Evolutionary conservation across 192 early-diverging fungal species (phyloP), one percentile per base, ranked within the genome.

Genomic region (Rhizophagus clarus): DNA sequence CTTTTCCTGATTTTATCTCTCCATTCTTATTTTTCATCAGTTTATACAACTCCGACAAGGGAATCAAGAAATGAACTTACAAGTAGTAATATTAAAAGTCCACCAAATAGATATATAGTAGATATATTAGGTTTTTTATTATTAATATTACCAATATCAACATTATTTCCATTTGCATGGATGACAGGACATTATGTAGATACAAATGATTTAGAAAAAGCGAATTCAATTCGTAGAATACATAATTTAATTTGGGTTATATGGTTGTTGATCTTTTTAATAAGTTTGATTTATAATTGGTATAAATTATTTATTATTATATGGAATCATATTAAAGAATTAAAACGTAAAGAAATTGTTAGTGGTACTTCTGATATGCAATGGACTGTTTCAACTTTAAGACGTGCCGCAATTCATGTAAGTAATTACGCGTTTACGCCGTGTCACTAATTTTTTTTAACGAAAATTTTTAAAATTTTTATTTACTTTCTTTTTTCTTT

Each of bases 331-430:
- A 72, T 47, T 49, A 28, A 40, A 8, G 40, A 49, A 26, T 49
- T 26, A 15, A 40, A 72, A 15, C 29, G 24, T 40, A 47, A 47
- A 15, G 45, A 42, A 28, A 34, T 34, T 34, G 8, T 20, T 40
- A 40, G 37, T n/a, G 71, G 37, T 26, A 72, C 12, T 8, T 45
- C 71, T 26, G 37, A 72, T 34, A 72, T 47, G 24, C 24, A 40
- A 72, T 72, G 29, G 71, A 72, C 37, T 11, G 40, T 72, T 40
- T 47, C 37, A 14, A 72, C 45, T 14, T 49, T 72, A 72, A 32
- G 31, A 45, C 5, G 71, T 3, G 71, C 45, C 8, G 71, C 37
- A 49, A 49, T 26, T n/a, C 26, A 72, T 40, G 71, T 72, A 47
- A 40, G 71, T 72, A 6, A 34, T n/a, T n/a, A n/a, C n/a, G n/a